Evolutionary conservation across 2,329 filamentous ascomycete species (phyloP).

Genomic region (Alternaria angustiovoidea): DNA sequence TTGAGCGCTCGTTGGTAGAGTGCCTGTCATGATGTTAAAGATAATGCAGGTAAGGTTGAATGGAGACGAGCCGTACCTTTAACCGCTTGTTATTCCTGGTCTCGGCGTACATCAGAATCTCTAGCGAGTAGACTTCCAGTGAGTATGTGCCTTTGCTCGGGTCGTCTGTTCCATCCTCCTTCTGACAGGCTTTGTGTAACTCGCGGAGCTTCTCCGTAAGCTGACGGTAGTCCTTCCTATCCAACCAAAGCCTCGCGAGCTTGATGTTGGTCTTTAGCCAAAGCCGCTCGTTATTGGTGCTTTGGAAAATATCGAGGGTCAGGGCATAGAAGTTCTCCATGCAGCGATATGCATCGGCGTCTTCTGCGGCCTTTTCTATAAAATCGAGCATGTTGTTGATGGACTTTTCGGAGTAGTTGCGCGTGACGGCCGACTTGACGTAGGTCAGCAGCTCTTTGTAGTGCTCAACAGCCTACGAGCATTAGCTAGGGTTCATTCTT

Average conservation of each 20-base stretch:
- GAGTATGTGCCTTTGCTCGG: conserved; percentile 96
- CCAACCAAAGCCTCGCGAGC: conserved; percentile 87
- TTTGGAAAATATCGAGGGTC: conserved; percentile 93
- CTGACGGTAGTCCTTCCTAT: conserved; percentile 84
- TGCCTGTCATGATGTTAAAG: conserved; percentile 55
- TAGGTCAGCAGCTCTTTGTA: conserved; percentile 96
- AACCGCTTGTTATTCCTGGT: conserved; percentile 97
- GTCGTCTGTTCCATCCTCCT: conserved; percentile 85
- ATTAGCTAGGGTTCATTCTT: conserved; percentile 27
- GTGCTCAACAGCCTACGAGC: conserved; percentile 79
- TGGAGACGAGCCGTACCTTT: conserved; percentile 63
- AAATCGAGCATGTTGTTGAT: conserved; percentile 99
- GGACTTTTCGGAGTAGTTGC: conserved; percentile 98
- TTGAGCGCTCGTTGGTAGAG: conserved; percentile 91
- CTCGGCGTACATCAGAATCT: conserved; percentile 98
- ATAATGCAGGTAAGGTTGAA: conserved; percentile 30
- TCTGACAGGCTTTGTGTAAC: conserved; percentile 87
- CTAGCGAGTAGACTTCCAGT: conserved; percentile 92
- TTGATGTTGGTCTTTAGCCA: conserved; percentile 99
- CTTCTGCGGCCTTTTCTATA: conserved; percentile 87
- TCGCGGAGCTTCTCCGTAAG: conserved; percentile 86
- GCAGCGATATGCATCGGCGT: conserved; percentile 74
- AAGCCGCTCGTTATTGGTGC: conserved; percentile 93
- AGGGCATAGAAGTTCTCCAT: conserved; percentile 97
- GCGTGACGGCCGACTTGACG: conserved; percentile 93